A percentile compares a stretch with the other conserved stretches of the same genome.
These are phyloP conservation scores for Ustulina deusta DNA, from an alignment of 2,329 filamentous ascomycete genomes.

Conservation along the genomic window DNA sequence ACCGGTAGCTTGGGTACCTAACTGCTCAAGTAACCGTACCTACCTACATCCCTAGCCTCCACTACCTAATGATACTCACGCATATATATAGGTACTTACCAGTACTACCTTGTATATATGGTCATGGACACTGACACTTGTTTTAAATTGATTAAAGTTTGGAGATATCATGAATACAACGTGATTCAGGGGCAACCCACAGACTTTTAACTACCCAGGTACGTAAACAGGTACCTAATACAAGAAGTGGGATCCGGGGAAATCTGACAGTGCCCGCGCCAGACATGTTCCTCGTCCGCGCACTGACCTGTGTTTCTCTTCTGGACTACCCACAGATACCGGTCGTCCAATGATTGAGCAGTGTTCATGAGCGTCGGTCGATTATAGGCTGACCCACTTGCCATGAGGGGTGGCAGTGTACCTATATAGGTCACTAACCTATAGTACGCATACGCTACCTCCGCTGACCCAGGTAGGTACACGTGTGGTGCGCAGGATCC, in stretches of 20 bases:
- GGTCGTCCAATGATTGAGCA: background rate
- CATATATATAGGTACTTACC: too few relatives aligned
- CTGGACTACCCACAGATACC: background rate
- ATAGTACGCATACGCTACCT: too few relatives aligned
- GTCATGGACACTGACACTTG: background rate
- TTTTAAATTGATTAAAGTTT: constrained; percentile 1
- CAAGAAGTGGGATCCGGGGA: constrained; percentile 31
- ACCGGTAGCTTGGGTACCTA: too few relatives aligned
- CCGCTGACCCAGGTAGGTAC: background rate
- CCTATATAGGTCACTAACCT: background rate
- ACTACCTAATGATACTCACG: too few relatives aligned
- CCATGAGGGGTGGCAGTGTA: background rate
- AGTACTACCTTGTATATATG: background rate
- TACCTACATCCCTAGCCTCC: too few relatives aligned
- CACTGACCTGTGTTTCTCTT: constrained; percentile 12
- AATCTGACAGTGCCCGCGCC: constrained; percentile 19
- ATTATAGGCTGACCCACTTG: background rate
- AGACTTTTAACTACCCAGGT: background rate
- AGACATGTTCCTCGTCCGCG: constrained; percentile 15
- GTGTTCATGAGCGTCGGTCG: background rate
- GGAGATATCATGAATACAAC: background rate
- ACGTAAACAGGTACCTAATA: background rate
- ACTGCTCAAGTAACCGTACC: too few relatives aligned
- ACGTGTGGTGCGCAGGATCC: background rate
- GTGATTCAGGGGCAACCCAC: constrained; percentile 26